Base-by-base conservation (phyloP, 2,329 filamentous ascomycete species). In the Metarhizium album region DNA sequence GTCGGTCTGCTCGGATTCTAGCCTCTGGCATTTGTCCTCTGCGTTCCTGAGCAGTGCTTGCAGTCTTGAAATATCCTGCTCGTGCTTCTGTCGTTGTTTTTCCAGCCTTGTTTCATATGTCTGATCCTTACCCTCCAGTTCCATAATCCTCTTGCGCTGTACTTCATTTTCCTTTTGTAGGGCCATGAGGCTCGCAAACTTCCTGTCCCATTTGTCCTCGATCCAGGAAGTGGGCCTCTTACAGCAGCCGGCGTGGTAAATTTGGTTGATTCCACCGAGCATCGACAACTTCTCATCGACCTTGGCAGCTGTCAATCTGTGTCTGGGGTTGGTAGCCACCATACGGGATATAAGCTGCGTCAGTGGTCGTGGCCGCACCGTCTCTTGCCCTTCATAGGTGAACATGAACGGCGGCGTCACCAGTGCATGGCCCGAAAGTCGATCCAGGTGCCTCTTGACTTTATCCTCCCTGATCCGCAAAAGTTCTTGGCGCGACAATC, bases 211-310 rank as follows among this genome's bases (percentile, higher is more conserved):
- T 14, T 60, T 64, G 31, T 66, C 60, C 54, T 67, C 64, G 4
- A 69, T 59, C 60, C 64, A 66, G 2, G 64, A 62, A 16, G 65
- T 58, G 0, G 65, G 64, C 9, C 67, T 65, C 55, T 69, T 74
- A 58, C 73, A 75, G 56, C 72, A 75, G 20, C 60, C 57, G 13
- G 66, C 65, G 54, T 75, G 73, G 53, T 75, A 75, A 4, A 73
- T 66, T 49, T 76, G 72, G 38, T 73, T 69, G 23, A 75, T 62
- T 5, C 72, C 72, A 3, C 73, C 73, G 0, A 75, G 62, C 55
- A 68, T 69, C 1, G 67, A 68, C 3, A 75, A 60, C 46, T 70
- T 70, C 4, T 64, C 61, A 46, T 71, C 67, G 16, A 70, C 63
- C 42, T 68, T 63, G 24, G 65, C 62, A 3, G 67, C 69, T 0